Evolutionary conservation across 768 basidiomycete species (phyloP).

Genomic region (Cyclocybe cylindracea): DNA sequence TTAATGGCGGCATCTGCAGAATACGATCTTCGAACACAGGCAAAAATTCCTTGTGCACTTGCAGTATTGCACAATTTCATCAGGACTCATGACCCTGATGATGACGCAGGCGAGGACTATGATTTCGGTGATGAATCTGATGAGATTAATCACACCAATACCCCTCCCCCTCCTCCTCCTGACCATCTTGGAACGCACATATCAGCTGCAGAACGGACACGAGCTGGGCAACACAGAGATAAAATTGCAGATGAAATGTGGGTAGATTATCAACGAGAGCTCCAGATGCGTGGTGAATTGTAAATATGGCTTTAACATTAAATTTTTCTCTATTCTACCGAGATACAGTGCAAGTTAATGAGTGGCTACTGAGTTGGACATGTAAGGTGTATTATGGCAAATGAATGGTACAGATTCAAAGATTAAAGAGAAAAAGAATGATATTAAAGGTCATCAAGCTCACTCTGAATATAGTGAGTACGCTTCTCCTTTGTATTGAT

Average conservation of each 20-base stretch:
- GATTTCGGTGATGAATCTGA: constrained; percentile 1
- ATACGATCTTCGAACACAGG: constrained; percentile 20
- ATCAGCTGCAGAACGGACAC: constrained; percentile 1
- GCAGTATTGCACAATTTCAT: constrained; percentile 28
- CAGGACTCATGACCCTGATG: constrained; percentile 20
- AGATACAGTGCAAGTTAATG: too few relatives aligned
- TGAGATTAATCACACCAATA: not conserved
- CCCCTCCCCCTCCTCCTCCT: constrained; percentile 1
- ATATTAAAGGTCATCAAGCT: constrained; percentile 2
- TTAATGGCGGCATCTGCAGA: constrained; percentile 17
- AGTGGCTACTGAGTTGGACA: too few relatives aligned
- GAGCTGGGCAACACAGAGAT: constrained; percentile 11
- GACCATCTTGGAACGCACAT: constrained; percentile 11
- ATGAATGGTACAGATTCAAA: constrained; percentile 1
- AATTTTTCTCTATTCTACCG: too few relatives aligned
- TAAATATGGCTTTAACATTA: too few relatives aligned
- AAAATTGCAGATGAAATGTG: constrained; percentile 18
- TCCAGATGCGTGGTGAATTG: not conserved
- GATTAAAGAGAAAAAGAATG: not conserved
- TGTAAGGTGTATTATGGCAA: too few relatives aligned
- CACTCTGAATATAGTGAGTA: constrained; percentile 12
- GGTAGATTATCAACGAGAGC: constrained; percentile 5
- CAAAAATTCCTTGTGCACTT: constrained; percentile 19
- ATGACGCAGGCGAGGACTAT: constrained; percentile 9
- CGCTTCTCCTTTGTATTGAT: constrained; percentile 15